These are phyloP conservation scores for Trichophyton mentagrophytes DNA, from an alignment of 2,329 filamentous ascomycete species.

Conservation along the genomic window DNA sequence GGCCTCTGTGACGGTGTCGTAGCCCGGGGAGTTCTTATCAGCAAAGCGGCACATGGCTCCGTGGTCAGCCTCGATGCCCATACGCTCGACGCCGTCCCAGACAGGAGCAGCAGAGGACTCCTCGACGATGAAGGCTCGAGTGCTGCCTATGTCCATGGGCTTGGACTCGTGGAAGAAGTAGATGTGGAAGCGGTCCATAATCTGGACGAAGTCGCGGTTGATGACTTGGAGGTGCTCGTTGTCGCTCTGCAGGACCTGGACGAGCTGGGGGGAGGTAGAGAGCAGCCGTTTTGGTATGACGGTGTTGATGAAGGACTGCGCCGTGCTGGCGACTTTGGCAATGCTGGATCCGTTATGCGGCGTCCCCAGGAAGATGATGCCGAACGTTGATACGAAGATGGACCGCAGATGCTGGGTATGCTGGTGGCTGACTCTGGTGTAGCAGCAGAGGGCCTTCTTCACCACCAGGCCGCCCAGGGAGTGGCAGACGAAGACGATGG, in stretches of 20 bases:
- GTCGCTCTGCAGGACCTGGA: constrained; percentile 58
- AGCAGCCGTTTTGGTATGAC: constrained; percentile 54
- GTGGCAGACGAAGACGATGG: constrained; percentile 66
- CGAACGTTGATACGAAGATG: constrained; percentile 62
- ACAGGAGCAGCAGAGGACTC: constrained; percentile 56
- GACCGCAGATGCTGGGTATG: constrained; percentile 53
- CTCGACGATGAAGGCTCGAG: constrained; percentile 54
- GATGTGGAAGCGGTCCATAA: constrained; percentile 57
- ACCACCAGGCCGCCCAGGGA: constrained; percentile 60
- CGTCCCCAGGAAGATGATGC: constrained; percentile 63
- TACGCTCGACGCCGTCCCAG: constrained; percentile 56
- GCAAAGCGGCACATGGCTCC: constrained; percentile 61
- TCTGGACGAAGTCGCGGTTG: constrained; percentile 58
- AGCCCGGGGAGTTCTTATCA: constrained; percentile 52
- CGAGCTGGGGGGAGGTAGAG: constrained; percentile 53
- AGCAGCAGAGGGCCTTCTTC: constrained; percentile 57
- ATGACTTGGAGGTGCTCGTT: constrained; percentile 64
- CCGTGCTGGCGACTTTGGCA: constrained; percentile 53
- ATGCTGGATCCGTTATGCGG: constrained; percentile 59
- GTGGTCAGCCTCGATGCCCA: constrained; percentile 63
- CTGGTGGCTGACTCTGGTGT: constrained; percentile 46
- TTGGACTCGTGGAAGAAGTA: constrained; percentile 67
- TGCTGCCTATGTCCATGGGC: constrained; percentile 55
- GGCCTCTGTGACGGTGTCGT: constrained; percentile 40
- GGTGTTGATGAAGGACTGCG: constrained; percentile 55